phyloP scores from a whole-genome alignment of 2,329 filamentous ascomycete genomes.

The Ophiosphaerella korrae region DNA sequence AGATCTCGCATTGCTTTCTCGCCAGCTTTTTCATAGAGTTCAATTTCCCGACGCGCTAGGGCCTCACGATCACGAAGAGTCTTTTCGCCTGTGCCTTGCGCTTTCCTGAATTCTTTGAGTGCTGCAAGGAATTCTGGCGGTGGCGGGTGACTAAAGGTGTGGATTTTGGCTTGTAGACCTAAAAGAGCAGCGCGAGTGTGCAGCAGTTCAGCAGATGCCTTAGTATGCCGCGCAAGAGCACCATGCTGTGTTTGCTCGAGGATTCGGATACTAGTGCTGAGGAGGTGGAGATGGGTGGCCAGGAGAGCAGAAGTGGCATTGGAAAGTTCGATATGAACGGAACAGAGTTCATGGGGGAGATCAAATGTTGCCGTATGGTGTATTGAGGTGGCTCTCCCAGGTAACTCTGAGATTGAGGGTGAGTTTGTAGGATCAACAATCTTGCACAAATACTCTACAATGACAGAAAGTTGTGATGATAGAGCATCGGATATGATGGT shows the following conservation, averaged over 20 bases:
- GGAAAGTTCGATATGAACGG: constrained; percentile 39
- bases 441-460: constrained; percentile 38
- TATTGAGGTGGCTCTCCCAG: constrained; percentile 12
- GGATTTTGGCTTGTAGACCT: constrained; percentile 47
- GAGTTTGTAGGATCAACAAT: constrained; percentile 34
- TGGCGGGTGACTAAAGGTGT: constrained; percentile 34
- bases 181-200: constrained; percentile 50
- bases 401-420: constrained; percentile 15
- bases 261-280: constrained; percentile 48
- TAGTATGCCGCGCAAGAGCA: constrained; percentile 47
- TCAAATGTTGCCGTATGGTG: constrained; percentile 13
- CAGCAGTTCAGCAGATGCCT: constrained; percentile 52
- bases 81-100: constrained; percentile 35
- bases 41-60: constrained; percentile 41
- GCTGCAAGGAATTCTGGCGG: constrained; percentile 33
- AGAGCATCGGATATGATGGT: constrained; percentile 40
- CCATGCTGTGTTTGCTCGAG: constrained; percentile 57
- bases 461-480: constrained; percentile 38
- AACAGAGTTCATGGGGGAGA: constrained; percentile 32
- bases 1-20: constrained; percentile 47
- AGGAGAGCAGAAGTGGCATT: constrained; percentile 43
- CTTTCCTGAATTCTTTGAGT: constrained; percentile 39
- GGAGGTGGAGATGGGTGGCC: constrained; percentile 42
- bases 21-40: constrained; percentile 43
- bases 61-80: constrained; percentile 38